Conservation (phyloP, 768 basidiomycete genomes). For the Kwoniella dejecticola region DNA sequence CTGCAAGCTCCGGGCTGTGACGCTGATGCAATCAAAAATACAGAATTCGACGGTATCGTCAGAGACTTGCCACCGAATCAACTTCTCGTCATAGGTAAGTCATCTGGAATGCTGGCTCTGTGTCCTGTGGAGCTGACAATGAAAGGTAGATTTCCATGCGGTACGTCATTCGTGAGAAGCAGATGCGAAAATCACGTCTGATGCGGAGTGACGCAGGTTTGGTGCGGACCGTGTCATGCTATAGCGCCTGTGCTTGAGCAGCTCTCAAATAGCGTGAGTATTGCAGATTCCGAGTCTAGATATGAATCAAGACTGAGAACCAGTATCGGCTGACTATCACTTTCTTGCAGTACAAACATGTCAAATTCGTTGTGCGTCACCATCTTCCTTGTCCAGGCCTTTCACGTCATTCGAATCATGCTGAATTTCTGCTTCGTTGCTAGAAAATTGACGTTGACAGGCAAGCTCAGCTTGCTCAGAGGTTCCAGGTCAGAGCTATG, state of each 20-base stretch:
- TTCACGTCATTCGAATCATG: neutral
- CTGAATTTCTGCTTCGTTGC: neutral
- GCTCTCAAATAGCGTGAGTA: constrained; percentile 42
- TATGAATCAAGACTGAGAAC: neutral
- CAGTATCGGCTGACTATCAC: neutral
- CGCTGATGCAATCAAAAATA: neutral
- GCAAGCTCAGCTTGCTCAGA: constrained; percentile 41
- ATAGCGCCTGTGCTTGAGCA: constrained; percentile 51
- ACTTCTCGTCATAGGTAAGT: constrained; percentile 51
- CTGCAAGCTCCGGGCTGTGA: neutral
- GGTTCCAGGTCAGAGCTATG: constrained; percentile 52
- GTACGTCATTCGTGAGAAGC: constrained; percentile 21
- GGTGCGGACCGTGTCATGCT: constrained; percentile 53
- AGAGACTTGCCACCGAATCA: constrained; percentile 36
- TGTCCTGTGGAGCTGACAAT: neutral
- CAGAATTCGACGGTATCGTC: constrained; percentile 51
- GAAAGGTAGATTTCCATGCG: constrained; percentile 48
- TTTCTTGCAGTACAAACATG: constrained; percentile 35
- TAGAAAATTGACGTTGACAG: constrained; percentile 56
- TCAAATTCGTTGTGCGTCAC: constrained; percentile 46
- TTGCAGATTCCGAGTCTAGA: neutral
- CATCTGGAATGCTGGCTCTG: neutral
- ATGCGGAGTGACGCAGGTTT: constrained; percentile 14
- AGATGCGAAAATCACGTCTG: neutral
- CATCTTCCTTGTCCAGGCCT: neutral